These are phyloP conservation scores for Akanthomyces muscarius DNA, from an alignment of 2,329 filamentous ascomycete genomes.

Conservation along the genomic window DNA sequence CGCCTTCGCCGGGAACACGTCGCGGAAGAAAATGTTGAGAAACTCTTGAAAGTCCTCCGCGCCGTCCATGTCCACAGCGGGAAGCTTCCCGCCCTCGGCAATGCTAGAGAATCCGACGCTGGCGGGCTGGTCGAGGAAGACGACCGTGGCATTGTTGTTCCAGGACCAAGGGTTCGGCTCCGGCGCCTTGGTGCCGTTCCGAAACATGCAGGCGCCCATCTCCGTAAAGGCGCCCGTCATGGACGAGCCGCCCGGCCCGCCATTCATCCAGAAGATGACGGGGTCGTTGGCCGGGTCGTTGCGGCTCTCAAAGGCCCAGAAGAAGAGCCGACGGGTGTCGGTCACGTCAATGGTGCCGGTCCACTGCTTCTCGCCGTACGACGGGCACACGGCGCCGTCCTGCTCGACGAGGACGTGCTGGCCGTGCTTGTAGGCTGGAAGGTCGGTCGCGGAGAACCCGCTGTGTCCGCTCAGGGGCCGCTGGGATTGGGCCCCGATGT, in stretches of 20 bases:
- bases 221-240: constrained; percentile 20
- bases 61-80: constrained; percentile 38
- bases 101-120: constrained; percentile 55
- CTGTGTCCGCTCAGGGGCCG: not conserved
- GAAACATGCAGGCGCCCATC: constrained; percentile 21
- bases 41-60: constrained; percentile 47
- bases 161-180: constrained; percentile 21
- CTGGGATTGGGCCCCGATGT: not conserved
- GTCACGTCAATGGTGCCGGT: constrained; percentile 24
- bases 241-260: constrained; percentile 21
- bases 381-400: constrained; percentile 17
- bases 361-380: constrained; percentile 21
- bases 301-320: constrained; percentile 28
- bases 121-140: constrained; percentile 48
- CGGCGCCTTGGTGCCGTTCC: constrained; percentile 3
- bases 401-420: constrained; percentile 18
- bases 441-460: not conserved
- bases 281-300: constrained; percentile 24
- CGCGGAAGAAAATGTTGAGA: constrained; percentile 42
- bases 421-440: constrained; percentile 18
- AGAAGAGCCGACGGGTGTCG: constrained; percentile 22
- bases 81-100: constrained; percentile 23
- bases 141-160: constrained; percentile 31
- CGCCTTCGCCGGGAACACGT: constrained; percentile 38
- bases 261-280: constrained; percentile 47